phyloP scores from a whole-genome alignment of 345 rosid species.

The Eucalyptus sp. region DNA sequence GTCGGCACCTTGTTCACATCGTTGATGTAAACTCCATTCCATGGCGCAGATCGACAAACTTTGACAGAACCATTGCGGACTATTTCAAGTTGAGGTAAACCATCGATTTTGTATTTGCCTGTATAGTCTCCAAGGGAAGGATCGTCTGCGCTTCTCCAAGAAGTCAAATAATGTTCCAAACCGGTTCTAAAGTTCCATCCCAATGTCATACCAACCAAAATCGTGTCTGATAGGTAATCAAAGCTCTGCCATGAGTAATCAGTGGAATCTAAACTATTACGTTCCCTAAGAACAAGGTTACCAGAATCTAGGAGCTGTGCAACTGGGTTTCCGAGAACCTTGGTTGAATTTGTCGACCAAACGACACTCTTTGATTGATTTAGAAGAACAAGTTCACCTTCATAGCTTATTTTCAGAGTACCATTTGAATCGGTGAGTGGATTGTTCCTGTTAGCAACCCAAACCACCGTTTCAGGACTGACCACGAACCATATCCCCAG shows the following conservation, averaged over 20 bases:
- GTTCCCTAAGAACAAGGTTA: constrained; percentile 11
- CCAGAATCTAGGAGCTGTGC: constrained; percentile 16
- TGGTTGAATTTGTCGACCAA: constrained; percentile 12
- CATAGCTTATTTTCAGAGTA: background rate
- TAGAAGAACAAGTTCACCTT: background rate
- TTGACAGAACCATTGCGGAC: background rate
- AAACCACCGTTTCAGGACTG: background rate
- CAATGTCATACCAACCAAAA: background rate
- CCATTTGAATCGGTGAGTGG: constrained; percentile 5
- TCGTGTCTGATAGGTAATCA: background rate
- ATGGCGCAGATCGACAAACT: background rate
- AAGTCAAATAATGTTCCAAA: background rate
- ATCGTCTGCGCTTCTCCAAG: background rate
- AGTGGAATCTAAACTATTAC: background rate
- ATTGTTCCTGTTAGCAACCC: constrained; percentile 31
- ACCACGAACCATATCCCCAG: constrained; percentile 24
- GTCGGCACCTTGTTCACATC: accelerated
- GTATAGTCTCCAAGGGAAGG: background rate
- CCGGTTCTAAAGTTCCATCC: background rate
- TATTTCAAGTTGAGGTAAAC: background rate
- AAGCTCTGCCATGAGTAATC: background rate
- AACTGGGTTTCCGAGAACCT: background rate
- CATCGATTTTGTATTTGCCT: background rate
- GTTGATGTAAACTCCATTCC: background rate
- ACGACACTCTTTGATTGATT: background rate